Evolutionary conservation across 352 stramenopile genomes (phyloP).

Genomic region (Phytophthora constricta): DNA sequence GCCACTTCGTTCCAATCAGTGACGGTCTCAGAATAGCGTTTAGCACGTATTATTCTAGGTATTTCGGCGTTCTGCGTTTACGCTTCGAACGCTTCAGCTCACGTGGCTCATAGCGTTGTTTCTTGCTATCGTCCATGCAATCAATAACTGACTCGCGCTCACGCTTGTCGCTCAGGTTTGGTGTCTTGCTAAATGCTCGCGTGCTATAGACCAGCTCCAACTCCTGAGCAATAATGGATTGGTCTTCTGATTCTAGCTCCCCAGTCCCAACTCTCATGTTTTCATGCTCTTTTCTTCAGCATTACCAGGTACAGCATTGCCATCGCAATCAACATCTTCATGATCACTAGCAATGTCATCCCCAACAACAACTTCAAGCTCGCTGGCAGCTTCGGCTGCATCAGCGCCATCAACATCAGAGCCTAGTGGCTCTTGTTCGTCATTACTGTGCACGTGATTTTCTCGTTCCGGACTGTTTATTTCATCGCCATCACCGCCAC

Average conservation of each 20-base stretch:
- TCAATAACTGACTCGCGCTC: not conserved
- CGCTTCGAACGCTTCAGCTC: slow-evolving; percentile 4
- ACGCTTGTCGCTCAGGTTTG: not conserved
- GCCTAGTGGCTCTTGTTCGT: not conserved
- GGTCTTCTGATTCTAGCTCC: not conserved
- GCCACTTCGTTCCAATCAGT: not conserved
- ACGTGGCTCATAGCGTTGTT: slow-evolving; percentile 5
- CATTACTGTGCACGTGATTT: not conserved
- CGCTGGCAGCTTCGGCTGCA: not conserved
- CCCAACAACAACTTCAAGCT: not conserved
- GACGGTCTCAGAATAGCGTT: slow-evolving; percentile 4
- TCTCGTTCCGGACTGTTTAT: not conserved
- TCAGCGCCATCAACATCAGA: not conserved
- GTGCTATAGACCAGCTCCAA: not conserved
- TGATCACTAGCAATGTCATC: not conserved
- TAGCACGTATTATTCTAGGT: slow-evolving; percentile 13
- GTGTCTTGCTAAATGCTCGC: not conserved
- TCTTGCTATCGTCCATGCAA: slow-evolving; percentile 1
- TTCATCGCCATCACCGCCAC: not conserved
- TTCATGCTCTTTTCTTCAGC: not conserved
- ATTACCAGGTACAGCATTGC: not conserved
- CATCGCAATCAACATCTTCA: not conserved
- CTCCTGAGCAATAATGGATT: not conserved
- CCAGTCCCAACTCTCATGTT: slow-evolving; percentile 8
- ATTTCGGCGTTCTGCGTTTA: not conserved